phyloP scores from a whole-genome alignment of 345 rosid genomes.

The Sisymbrium altissimum region DNA sequence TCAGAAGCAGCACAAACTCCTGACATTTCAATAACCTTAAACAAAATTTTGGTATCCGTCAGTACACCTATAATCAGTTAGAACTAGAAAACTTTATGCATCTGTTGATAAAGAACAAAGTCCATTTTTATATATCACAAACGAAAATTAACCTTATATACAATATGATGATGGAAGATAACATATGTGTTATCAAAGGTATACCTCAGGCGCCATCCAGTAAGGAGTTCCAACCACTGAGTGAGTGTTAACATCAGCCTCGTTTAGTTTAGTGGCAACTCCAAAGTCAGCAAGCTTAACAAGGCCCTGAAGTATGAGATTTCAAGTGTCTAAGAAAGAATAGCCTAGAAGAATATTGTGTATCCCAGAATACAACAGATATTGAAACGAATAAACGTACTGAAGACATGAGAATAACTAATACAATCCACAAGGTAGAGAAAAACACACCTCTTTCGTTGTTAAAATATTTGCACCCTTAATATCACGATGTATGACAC shows the following conservation, averaged over 20 bases:
- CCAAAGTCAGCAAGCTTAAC: constrained; percentile 99
- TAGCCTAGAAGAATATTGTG: constrained; percentile 11
- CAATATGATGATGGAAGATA: not conserved
- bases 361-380: constrained; percentile 5
- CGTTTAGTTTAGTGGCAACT: constrained; percentile 96
- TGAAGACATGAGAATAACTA: not conserved
- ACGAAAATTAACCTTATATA: not conserved
- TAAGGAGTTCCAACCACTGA: constrained; percentile 99
- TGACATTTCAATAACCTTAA: constrained; percentile 96
- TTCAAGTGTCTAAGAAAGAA: constrained; percentile 7
- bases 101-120: not conserved
- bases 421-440: not conserved
- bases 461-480: constrained; percentile 98
- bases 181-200: not conserved
- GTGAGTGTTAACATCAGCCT: constrained; percentile 97
- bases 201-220: constrained; percentile 99
- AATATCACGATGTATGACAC: constrained; percentile 98
- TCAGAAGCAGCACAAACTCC: constrained; percentile 99
- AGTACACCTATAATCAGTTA: constrained; percentile 8
- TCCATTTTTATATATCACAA: not conserved
- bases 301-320: constrained; percentile 64
- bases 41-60: not conserved
- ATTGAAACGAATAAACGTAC: not conserved
- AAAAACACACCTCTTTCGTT: constrained; percentile 72
- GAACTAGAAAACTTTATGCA: not conserved